Base-by-base conservation (phyloP, 805 yeast genomes). In the Candida tammaniensis region DNA sequence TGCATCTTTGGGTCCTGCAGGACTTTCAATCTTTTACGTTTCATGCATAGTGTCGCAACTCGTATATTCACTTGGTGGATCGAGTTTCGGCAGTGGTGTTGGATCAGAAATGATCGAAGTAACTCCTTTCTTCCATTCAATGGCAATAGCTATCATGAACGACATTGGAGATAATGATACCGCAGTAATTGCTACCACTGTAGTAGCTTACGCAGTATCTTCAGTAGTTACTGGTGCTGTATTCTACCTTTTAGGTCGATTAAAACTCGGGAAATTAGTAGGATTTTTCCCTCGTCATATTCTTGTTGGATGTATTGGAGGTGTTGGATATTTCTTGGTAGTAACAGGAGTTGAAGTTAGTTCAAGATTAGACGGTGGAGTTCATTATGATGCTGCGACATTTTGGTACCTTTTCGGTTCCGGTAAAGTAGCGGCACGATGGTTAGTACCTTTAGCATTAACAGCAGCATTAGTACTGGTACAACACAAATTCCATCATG, bases 101-200 rank as follows among this genome's bases (percentile, higher is more conserved):
- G 98, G 98, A 1, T 85, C 96, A 3, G 98, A 93, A 61, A 93
- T 93, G 98, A 93, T 93, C 46, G 98, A 93, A 57, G 87, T 93
- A n/a, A 95, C 96, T 2, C 98, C 98, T 2, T 93, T 93, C 57
- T 91, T 91, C 68, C 98, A 93, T 53, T 74, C 94, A 2, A 89
- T 93, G 95, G 97, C 97, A 1, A 66, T 75, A 17, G 66, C 81
- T 10, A 80, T 93, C 31, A 66, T 81, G 55, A 54, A 59, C 2
- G 66, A 70, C 15, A 67, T 86, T 49, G 81, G 81, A 7, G 65
- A 63, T 3, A 57, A 63, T 18, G 50, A 66, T 24, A 73, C 70
- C 8, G 78, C 72, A 9, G 73, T 87, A 4, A 65, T 88, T 22
- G 80, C 96, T 1, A 93, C 98, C 0, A 87, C 96, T 0, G 78